A percentile compares a stretch with the other conserved stretches of the same genome.
Conservation (phyloP, 805 yeast species). For the Saccharomyces eubayanus region DNA sequence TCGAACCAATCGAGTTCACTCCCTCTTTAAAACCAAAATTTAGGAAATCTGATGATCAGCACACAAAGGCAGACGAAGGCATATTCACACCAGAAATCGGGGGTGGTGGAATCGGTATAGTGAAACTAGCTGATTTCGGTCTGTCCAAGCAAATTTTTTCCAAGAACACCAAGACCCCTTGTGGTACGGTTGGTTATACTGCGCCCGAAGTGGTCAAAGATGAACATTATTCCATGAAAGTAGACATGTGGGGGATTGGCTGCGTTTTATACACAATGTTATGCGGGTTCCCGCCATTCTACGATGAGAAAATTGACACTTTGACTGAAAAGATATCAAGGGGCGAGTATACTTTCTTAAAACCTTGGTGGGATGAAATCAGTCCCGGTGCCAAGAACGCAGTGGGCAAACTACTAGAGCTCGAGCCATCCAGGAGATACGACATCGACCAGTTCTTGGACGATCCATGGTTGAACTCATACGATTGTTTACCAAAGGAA, state of each 20-base stretch:
- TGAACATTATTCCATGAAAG: slow-evolving; percentile 84
- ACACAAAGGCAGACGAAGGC: slow-evolving; percentile 79
- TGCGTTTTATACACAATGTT: slow-evolving; percentile 88
- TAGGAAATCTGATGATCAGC: slow-evolving; percentile 59
- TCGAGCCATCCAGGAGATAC: slow-evolving; percentile 60
- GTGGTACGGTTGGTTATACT: slow-evolving; percentile 97
- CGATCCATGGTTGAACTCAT: slow-evolving; percentile 58
- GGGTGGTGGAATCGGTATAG: slow-evolving; percentile 84
- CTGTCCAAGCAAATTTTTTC: slow-evolving; percentile 85
- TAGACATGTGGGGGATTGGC: slow-evolving; percentile 98
- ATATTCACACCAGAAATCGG: slow-evolving; percentile 71
- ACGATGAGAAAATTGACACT: slow-evolving; percentile 59
- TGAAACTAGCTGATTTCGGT: slow-evolving; percentile 93
- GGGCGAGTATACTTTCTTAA: slow-evolving; percentile 65
- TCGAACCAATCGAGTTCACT: slow-evolving; percentile 46
- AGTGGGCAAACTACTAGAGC: slow-evolving; percentile 56
- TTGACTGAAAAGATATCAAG: slow-evolving; percentile 59
- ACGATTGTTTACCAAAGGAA: slow-evolving; percentile 15
- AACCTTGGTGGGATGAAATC: slow-evolving; percentile 89
- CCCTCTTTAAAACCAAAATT: slow-evolving; percentile 35
- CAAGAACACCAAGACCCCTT: slow-evolving; percentile 87
- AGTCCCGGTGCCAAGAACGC: slow-evolving; percentile 61
- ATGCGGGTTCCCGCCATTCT: slow-evolving; percentile 97
- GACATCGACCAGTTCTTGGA: slow-evolving; percentile 56
- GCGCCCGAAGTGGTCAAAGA: slow-evolving; percentile 97